These are phyloP conservation scores for Pseudogymnoascus sp. DNA, from an alignment of 2,329 filamentous ascomycete genomes.

Conservation along the genomic window DNA sequence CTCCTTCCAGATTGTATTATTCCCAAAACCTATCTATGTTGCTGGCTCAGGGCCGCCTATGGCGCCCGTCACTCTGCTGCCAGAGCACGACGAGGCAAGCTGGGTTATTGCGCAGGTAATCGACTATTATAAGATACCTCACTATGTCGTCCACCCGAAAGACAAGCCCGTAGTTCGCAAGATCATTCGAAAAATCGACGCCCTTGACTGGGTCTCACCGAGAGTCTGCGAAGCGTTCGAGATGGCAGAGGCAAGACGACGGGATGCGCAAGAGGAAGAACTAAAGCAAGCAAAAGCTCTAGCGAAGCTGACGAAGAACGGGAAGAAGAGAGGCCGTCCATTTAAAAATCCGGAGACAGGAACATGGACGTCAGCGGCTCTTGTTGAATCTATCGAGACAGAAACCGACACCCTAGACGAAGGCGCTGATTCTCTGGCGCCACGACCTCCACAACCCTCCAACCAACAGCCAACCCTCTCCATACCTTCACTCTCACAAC, in stretches of 20 bases:
- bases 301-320: neutral
- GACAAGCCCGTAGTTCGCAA: slow-evolving; percentile 40
- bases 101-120: slow-evolving; percentile 47
- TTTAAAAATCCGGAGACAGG: neutral
- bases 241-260: slow-evolving; percentile 24
- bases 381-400: neutral
- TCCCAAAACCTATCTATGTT: slow-evolving; percentile 26
- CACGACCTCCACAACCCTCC: neutral
- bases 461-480: neutral
- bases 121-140: slow-evolving; percentile 34
- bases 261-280: neutral
- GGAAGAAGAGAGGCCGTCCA: neutral
- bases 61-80: slow-evolving; percentile 41
- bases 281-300: too few relatives aligned
- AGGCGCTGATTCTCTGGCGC: too few relatives aligned
- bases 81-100: slow-evolving; percentile 43
- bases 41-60: slow-evolving; percentile 43
- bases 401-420: neutral
- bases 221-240: slow-evolving; percentile 51
- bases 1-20: slow-evolving; percentile 21
- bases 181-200: slow-evolving; percentile 40
- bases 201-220: slow-evolving; percentile 54
- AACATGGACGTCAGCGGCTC: neutral
- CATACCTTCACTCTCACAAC: neutral
- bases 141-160: slow-evolving; percentile 23